Base-by-base conservation (phyloP, 805 yeast genomes). In the Metahyphopichia silvanorum region DNA sequence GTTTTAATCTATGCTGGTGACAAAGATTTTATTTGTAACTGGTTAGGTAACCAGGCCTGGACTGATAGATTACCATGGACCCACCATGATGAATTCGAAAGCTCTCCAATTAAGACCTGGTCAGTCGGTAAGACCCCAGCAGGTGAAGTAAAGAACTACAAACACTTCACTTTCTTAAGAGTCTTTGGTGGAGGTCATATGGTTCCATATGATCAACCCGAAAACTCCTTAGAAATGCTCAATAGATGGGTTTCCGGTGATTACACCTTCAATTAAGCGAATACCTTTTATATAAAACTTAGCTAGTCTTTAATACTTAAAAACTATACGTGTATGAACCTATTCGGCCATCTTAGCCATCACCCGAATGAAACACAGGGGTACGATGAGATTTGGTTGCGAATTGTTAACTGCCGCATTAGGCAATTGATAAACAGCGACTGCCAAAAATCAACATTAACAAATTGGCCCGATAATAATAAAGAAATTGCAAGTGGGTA, bases 191-290 rank as follows among this genome's bases (percentile, higher is more conserved):
- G 89, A 33, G 97, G 97, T 16, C 97, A 89, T 63, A 88, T 89
- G 96, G 95, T 86, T 42, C 96, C 97, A 14, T 82, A 68, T 51
- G 88, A 89, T 60, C 93, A 84, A 66, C 95, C 96, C 19, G 79
- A 76, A 50, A 70, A 71, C 49, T 67, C 95, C 3, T 68, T 83
- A 41, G 88, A 77, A 35, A 80, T 89, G 88, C 75, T 89, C 44
- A 84, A 86, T 68, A 74, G 84, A 57, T 89, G 96, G 96, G 61
- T 86, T 33, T 44, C 63, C 26, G 94, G 91, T 27, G 82, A 83
- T 37, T 23, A 11, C 13, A n/a, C 25, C 25, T 23, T 23, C 13
- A 15, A 13, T 12, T 23, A 23, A 23, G 25, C 13, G 13, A n/a
- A n/a, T n/a, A n/a, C n/a, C n/a, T n/a, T n/a, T n/a, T n/a, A n/a